Conservation (phyloP, 768 basidiomycete species). For the Chalciporus sphaerocephalus region DNA sequence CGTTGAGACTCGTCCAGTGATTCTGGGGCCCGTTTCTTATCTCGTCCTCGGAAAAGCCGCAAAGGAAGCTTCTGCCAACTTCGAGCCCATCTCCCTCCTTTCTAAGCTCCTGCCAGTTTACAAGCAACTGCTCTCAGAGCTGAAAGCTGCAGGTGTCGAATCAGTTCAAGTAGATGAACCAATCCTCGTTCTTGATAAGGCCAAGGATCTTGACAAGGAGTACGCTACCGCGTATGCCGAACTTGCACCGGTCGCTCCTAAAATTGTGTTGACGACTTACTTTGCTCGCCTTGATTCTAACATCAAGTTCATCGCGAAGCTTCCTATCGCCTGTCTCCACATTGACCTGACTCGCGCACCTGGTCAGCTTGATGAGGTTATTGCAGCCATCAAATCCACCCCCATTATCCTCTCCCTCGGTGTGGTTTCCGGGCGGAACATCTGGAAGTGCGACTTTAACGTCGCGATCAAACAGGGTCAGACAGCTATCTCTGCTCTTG, state of each 20-base stretch:
- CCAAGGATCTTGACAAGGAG: constrained; percentile 70
- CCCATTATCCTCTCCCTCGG: constrained; percentile 84
- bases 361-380: constrained; percentile 75
- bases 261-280: constrained; percentile 93
- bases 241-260: constrained; percentile 77
- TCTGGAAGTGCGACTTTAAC: constrained; percentile 96
- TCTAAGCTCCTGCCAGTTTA: constrained; percentile 88
- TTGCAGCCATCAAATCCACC: constrained; percentile 82
- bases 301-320: constrained; percentile 81
- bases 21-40: constrained; percentile 95
- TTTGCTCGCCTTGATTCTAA: constrained; percentile 95
- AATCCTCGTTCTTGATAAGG: constrained; percentile 87
- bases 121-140: constrained; percentile 80
- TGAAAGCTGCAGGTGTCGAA: constrained; percentile 90
- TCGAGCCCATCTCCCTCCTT: constrained; percentile 89
- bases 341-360: constrained; percentile 95
- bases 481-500: constrained; percentile 80
- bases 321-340: constrained; percentile 91
- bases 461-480: constrained; percentile 78
- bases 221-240: constrained; percentile 78
- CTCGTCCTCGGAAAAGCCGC: constrained; percentile 88
- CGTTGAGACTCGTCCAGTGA: constrained; percentile 86
- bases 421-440: constrained; percentile 96
- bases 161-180: constrained; percentile 98
- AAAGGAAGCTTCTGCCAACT: constrained; percentile 77